A percentile compares a stretch with the other conserved stretches of the same genome.
phyloP scores from a whole-genome alignment of 2,329 filamentous ascomycete species.

The Pezicula carpinea region DNA sequence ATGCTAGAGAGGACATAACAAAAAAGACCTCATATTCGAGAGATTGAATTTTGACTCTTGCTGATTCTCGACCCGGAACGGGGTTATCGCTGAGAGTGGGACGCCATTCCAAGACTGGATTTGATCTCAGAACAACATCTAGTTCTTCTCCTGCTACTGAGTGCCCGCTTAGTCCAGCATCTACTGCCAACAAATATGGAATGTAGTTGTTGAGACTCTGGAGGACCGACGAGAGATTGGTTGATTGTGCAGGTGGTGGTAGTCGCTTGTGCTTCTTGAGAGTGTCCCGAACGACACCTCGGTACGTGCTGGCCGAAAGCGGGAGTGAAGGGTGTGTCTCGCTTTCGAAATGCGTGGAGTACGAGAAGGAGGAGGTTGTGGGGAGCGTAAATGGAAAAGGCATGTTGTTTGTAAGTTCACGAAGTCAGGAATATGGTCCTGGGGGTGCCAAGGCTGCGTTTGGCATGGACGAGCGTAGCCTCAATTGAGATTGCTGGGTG shows the following conservation, averaged over 20 bases:
- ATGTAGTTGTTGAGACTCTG: constrained; percentile 71
- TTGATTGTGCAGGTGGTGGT: constrained; percentile 62
- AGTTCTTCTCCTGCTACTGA: constrained; percentile 56
- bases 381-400: constrained; percentile 85
- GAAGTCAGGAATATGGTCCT: background rate
- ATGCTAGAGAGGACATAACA: constrained; percentile 70
- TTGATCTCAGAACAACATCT: constrained; percentile 57
- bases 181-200: constrained; percentile 76
- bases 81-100: constrained; percentile 66
- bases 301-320: constrained; percentile 74
- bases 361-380: constrained; percentile 82
- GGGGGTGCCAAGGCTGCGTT: background rate
- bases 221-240: constrained; percentile 66
- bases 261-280: constrained; percentile 89
- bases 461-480: too few relatives aligned
- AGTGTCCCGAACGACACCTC: constrained; percentile 75
- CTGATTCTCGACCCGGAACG: constrained; percentile 58
- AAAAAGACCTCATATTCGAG: constrained; percentile 84
- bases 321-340: constrained; percentile 86
- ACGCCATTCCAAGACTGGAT: constrained; percentile 75
- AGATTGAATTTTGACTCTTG: constrained; percentile 65
- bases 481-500: too few relatives aligned
- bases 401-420: constrained; percentile 48
- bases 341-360: constrained; percentile 71
- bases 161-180: constrained; percentile 61